A percentile compares a stretch with the other conserved stretches of the same genome.
These are phyloP conservation scores for Heteromeles arbutifolia DNA, from an alignment of 306 rosid species.

Conservation along the genomic window DNA sequence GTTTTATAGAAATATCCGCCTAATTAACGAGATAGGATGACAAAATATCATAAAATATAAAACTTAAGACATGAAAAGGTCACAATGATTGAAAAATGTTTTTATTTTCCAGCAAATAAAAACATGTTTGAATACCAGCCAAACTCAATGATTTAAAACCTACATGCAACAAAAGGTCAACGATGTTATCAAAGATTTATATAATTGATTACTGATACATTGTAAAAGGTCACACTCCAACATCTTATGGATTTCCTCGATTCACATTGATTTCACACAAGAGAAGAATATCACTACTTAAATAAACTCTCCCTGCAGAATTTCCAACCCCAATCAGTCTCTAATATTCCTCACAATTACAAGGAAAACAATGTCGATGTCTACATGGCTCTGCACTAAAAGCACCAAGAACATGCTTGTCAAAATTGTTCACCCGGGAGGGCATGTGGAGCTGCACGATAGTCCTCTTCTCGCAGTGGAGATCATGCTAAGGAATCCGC, in stretches of 20 bases:
- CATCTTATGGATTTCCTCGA: not conserved
- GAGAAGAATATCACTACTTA: conserved; percentile 21
- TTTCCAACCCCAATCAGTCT: not conserved
- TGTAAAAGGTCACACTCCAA: not conserved
- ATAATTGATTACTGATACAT: not conserved
- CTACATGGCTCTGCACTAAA: conserved; percentile 37
- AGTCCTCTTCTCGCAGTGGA: conserved; percentile 47
- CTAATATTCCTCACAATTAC: not conserved
- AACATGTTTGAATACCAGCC: not conserved
- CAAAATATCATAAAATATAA: not conserved
- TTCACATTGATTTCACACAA: not conserved
- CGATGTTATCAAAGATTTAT: conserved; percentile 24
- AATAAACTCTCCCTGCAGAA: conserved; percentile 2
- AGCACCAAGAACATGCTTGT: conserved; percentile 39
- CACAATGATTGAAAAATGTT: not conserved
- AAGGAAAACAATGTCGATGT: conserved; percentile 29
- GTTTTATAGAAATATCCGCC: not conserved
- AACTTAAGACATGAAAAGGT: not conserved
- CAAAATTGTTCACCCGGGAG: conserved; percentile 54
- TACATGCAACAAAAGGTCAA: conserved; percentile 12
- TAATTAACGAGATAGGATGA: not conserved
- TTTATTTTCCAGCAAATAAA: not conserved
- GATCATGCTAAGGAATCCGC: conserved; percentile 47
- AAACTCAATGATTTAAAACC: not conserved
- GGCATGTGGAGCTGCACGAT: conserved; percentile 56